Evolutionary conservation across 2,329 filamentous ascomycete species (phyloP).

Genomic region (Colletotrichum euphorbiae): DNA sequence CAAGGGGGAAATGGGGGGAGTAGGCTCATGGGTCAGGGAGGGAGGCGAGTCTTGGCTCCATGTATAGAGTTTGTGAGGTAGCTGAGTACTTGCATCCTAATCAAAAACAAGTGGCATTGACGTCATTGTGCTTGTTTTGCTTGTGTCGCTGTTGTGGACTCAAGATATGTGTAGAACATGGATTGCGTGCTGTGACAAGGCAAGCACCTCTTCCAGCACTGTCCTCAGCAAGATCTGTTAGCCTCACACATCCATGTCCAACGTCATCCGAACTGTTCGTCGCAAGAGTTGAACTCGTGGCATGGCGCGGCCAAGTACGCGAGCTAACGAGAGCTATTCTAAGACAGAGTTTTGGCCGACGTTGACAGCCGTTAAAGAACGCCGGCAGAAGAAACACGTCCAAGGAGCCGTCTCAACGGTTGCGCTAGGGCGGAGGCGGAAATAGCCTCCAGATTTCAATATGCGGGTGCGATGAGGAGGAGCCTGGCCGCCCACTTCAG

Average conservation of each 20-base stretch:
- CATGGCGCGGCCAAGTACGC: neutral
- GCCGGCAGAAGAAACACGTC: neutral
- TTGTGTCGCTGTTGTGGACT: neutral
- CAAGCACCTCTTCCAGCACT: too few relatives aligned
- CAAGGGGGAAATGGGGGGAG: neutral
- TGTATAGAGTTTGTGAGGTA: conserved; percentile 31
- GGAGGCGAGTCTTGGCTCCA: conserved; percentile 25
- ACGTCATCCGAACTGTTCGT: conserved; percentile 2
- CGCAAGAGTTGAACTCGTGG: neutral
- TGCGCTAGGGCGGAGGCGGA: conserved; percentile 7
- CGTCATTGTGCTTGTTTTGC: neutral
- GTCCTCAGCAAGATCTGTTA: too few relatives aligned
- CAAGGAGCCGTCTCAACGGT: neutral
- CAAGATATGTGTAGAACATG: neutral
- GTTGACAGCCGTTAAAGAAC: conserved; percentile 6
- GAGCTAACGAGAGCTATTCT: neutral
- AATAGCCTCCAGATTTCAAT: neutral
- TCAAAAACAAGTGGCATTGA: conserved; percentile 9
- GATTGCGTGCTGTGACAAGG: too few relatives aligned
- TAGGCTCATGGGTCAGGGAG: neutral
- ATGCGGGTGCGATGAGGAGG: neutral
- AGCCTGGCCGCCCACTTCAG: too few relatives aligned
- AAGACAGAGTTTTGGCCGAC: conserved; percentile 9
- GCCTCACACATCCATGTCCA: too few relatives aligned
- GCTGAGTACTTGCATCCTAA: conserved; percentile 33